A percentile compares a stretch with the other conserved stretches of the same genome.
Evolutionary conservation across 106 monocot species (phyloP).

Genomic region (Dactylorhiza incarnata): DNA sequence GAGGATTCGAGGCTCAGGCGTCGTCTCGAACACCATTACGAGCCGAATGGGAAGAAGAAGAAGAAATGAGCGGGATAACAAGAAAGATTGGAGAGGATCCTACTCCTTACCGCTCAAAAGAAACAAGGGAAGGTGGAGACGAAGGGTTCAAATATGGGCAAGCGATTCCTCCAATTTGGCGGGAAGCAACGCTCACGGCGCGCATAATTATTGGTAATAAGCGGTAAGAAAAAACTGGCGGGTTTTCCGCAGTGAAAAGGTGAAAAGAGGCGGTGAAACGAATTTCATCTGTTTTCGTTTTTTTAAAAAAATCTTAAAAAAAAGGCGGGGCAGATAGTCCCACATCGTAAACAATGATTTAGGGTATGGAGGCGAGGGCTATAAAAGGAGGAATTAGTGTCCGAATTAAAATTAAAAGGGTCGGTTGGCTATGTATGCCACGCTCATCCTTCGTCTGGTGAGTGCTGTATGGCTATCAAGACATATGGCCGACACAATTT

Average conservation of each 20-base stretch:
- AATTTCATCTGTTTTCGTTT: neutral
- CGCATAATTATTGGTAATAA: neutral
- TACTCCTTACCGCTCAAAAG: no score
- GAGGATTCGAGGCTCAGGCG: conserved; percentile 11
- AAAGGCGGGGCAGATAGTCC: neutral
- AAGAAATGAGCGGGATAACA: neutral
- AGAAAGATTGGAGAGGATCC: neutral
- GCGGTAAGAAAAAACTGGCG: neutral
- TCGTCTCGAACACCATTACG: conserved; percentile 1
- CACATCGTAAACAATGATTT: neutral
- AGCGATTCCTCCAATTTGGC: neutral
- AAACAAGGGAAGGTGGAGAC: neutral
- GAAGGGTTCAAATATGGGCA: neutral
- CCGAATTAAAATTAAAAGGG: conserved; percentile 46
- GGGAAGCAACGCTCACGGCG: neutral
- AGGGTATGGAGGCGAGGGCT: neutral
- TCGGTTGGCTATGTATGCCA: conserved; percentile 99
- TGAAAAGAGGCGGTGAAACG: neutral
- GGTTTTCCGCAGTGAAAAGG: neutral
- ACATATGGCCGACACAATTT: conserved; percentile 99
- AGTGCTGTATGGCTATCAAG: conserved; percentile 99
- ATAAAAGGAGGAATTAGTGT: neutral
- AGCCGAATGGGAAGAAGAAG: neutral
- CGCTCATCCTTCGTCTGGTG: conserved; percentile 41
- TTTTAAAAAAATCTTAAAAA: neutral